These are phyloP conservation scores for Morella rubra DNA, from an alignment of 306 rosid genomes.

Conservation along the genomic window DNA sequence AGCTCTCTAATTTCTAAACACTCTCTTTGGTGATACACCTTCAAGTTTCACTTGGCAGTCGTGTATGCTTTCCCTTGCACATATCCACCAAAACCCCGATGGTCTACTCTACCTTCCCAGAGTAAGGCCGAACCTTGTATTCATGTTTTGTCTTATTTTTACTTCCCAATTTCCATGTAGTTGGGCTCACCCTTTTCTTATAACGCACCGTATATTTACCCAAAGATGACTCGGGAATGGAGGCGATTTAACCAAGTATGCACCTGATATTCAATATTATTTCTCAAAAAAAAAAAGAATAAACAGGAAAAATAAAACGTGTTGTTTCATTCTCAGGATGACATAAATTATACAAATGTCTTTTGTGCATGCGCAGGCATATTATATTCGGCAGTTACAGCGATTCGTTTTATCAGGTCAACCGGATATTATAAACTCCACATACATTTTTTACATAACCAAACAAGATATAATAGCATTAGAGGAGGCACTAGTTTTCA, in stretches of 20 bases:
- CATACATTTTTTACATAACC: neutral
- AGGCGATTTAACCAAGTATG: neutral
- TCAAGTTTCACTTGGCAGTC: neutral
- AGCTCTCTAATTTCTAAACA: neutral
- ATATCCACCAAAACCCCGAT: neutral
- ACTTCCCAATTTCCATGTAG: neutral
- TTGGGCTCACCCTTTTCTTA: neutral
- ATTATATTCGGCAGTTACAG: neutral
- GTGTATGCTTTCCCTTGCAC: neutral
- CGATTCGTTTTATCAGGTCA: neutral
- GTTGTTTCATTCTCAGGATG: too few species aligned
- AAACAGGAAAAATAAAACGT: too few species aligned
- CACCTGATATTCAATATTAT: neutral
- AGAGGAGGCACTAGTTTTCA: neutral
- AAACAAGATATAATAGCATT: neutral
- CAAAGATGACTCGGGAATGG: neutral
- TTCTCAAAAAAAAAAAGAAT: neutral
- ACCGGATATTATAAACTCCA: neutral
- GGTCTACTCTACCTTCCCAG: neutral
- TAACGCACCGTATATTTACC: neutral
- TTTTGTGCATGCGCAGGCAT: neutral
- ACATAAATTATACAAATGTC: neutral
- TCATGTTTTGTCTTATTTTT: neutral
- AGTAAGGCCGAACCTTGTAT: neutral
- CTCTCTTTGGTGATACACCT: neutral